A percentile compares a stretch with the other conserved stretches of the same genome.
phyloP scores from a whole-genome alignment of 805 yeast genomes.

The Ogataea wickerhamii region DNA sequence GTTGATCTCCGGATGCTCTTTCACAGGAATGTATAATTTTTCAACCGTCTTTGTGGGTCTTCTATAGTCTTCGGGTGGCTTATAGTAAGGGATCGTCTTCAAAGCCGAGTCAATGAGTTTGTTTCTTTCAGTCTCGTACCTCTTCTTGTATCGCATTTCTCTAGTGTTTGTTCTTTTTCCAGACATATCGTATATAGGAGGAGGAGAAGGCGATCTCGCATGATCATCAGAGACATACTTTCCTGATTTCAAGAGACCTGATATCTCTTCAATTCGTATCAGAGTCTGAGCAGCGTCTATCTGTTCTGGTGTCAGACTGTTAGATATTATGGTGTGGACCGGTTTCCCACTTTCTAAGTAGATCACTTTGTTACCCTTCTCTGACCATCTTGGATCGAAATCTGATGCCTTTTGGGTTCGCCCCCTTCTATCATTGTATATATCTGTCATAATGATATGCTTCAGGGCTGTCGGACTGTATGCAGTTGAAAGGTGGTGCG shows the following conservation, averaged over 20 bases:
- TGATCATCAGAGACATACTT: conserved; percentile 49
- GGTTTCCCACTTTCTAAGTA: conserved; percentile 14
- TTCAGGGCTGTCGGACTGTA: no score
- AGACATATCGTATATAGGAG: conserved; percentile 78
- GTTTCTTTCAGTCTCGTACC: conserved; percentile 76
- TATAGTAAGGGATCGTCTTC: conserved; percentile 66
- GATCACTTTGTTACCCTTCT: conserved; percentile 7
- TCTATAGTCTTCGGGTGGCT: conserved; percentile 75
- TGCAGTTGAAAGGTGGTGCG: no score
- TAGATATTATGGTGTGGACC: conserved; percentile 16
- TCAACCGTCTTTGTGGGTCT: conserved; percentile 65
- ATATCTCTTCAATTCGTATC: conserved; percentile 77
- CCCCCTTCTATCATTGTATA: not conserved
- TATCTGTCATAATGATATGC: not conserved
- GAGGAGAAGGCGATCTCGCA: conserved; percentile 76
- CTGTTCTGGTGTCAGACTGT: conserved; percentile 67
- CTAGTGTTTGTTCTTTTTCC: conserved; percentile 88
- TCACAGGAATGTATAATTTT: conserved; percentile 79
- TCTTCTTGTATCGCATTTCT: conserved; percentile 58
- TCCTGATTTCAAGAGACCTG: conserved; percentile 51
- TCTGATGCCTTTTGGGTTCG: not conserved
- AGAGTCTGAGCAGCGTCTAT: conserved; percentile 65
- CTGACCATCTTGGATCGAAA: conserved; percentile 15
- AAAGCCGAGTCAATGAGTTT: conserved; percentile 72
- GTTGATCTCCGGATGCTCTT: conserved; percentile 86